phyloP scores from a whole-genome alignment of 2,329 filamentous ascomycete species.

The Colletotrichum aenigma region DNA sequence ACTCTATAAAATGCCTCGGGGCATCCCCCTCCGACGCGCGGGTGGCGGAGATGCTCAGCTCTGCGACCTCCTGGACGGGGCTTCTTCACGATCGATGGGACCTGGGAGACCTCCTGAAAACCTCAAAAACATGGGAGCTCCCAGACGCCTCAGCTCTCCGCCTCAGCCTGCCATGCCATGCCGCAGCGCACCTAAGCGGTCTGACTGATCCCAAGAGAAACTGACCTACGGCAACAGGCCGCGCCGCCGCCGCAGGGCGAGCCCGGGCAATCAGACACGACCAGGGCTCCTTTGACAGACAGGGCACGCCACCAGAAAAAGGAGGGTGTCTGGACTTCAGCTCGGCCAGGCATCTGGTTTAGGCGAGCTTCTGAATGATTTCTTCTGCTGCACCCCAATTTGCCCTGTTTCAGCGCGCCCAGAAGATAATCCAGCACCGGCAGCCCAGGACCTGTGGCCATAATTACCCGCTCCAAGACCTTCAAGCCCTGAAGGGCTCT shows the following conservation, averaged over 20 bases:
- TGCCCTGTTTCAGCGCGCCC: conserved; percentile 2
- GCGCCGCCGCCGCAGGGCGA: neutral
- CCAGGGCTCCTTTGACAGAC: neutral
- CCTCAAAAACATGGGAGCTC: neutral
- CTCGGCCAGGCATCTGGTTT: neutral
- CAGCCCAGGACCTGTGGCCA: neutral
- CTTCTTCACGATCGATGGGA: neutral
- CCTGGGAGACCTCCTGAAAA: neutral
- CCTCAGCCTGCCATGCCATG: neutral
- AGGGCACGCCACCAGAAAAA: neutral
- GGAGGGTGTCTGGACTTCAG: neutral
- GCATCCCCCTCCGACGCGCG: neutral
- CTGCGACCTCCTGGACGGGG: neutral
- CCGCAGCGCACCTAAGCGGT: neutral
- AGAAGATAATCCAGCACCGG: conserved; percentile 1
- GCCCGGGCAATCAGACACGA: neutral
- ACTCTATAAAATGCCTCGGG: neutral
- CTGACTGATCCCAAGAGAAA: neutral
- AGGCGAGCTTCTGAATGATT: neutral
- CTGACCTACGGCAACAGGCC: neutral
- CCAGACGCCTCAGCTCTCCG: neutral
- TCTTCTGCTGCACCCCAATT: neutral
- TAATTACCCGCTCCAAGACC: neutral
- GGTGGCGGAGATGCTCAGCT: neutral
- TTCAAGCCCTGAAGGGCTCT: neutral